phyloP scores from a whole-genome alignment of 1,139 yeast species.

The Zygosaccharomyces pseudobailii region DNA sequence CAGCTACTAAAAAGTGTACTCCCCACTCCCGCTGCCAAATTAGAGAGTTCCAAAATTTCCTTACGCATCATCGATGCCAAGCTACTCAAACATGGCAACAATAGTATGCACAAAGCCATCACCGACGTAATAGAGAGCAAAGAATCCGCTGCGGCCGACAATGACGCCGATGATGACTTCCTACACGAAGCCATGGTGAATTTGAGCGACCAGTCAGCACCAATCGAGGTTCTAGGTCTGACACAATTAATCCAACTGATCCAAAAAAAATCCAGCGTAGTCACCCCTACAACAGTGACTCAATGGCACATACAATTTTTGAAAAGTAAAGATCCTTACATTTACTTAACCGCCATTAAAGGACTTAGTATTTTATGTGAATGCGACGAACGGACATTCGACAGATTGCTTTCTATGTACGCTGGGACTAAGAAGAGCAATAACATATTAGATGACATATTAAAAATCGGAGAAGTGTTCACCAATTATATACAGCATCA shows the following conservation, averaged over 20 bases:
- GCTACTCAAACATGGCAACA: conserved; percentile 5
- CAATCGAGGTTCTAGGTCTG: conserved; percentile 83
- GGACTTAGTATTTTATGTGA: conserved; percentile 61
- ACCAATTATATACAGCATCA: conserved; percentile 50
- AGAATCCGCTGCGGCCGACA: neutral
- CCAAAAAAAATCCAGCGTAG: conserved; percentile 44
- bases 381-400: conserved; percentile 39
- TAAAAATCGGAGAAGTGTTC: conserved; percentile 78
- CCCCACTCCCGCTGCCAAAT: neutral
- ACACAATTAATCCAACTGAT: conserved; percentile 58
- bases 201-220: conserved; percentile 73
- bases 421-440: conserved; percentile 17
- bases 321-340: conserved; percentile 77
- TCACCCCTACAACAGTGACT: conserved; percentile 52
- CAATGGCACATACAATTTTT: conserved; percentile 61
- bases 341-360: conserved; percentile 77
- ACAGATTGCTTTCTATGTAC: conserved; percentile 43
- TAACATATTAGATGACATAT: conserved; percentile 52
- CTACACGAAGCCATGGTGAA: conserved; percentile 57
- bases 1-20: conserved; percentile 40
- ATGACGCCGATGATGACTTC: conserved; percentile 33
- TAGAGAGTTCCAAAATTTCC: conserved; percentile 5
- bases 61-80: conserved; percentile 15
- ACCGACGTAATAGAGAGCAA: conserved; percentile 11
- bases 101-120: conserved; percentile 3